These are phyloP conservation scores for Drechslera avenae DNA, from an alignment of 2,329 filamentous ascomycete genomes.

Conservation along the genomic window DNA sequence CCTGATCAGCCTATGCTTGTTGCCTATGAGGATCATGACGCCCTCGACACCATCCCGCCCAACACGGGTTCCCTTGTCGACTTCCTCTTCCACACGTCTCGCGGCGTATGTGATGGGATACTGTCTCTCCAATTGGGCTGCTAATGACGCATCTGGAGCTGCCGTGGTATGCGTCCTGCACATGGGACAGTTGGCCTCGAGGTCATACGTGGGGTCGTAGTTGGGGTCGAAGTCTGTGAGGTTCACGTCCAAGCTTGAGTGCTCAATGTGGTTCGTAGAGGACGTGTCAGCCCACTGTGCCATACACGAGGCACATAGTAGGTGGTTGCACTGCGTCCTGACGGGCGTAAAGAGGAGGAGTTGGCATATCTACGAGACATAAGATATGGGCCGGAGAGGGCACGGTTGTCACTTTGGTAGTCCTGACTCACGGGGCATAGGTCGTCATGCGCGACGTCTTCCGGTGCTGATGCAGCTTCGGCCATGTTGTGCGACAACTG, in stretches of 20 bases:
- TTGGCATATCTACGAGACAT: constrained; percentile 47
- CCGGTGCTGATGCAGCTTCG: not conserved
- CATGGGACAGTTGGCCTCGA: constrained; percentile 55
- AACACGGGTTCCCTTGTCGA: constrained; percentile 27
- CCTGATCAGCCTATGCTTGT: constrained; percentile 45
- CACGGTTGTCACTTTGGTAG: not conserved
- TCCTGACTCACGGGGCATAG: constrained; percentile 45
- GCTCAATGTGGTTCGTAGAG: constrained; percentile 43
- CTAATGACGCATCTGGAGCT: constrained; percentile 29
- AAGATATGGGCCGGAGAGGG: not conserved
- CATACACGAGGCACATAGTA: constrained; percentile 54
- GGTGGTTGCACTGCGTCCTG: constrained; percentile 50
- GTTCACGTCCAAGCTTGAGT: constrained; percentile 47
- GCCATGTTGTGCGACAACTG: not conserved
- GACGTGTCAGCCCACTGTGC: constrained; percentile 54
- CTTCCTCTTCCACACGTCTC: constrained; percentile 44
- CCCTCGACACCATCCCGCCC: constrained; percentile 44
- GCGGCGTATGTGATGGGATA: constrained; percentile 48
- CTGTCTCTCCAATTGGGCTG: constrained; percentile 33
- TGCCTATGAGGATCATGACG: constrained; percentile 53
- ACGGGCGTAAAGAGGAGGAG: constrained; percentile 52
- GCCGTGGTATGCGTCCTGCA: constrained; percentile 51
- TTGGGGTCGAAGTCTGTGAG: constrained; percentile 48
- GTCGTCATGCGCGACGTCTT: constrained; percentile 48
- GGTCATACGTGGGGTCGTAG: constrained; percentile 33